Conservation (phyloP, 495 filamentous ascomycete genomes). For the Penicillium fimorum region DNA sequence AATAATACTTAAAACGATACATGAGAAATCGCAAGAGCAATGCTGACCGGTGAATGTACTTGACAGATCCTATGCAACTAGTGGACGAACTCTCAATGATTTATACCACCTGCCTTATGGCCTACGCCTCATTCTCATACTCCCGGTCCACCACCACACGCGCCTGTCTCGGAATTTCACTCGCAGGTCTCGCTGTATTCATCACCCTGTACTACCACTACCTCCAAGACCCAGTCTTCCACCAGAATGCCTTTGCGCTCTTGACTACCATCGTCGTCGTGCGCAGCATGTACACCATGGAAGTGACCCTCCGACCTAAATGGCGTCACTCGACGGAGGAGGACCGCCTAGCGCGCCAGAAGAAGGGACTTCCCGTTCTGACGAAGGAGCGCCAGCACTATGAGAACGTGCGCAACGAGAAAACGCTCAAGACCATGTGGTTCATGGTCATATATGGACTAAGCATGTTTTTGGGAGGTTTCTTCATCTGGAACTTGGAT, state of each 20-base stretch:
- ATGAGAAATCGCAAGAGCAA: not conserved
- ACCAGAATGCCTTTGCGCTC: conserved; percentile 83
- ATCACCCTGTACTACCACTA: conserved; percentile 94
- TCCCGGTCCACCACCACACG: conserved; percentile 55
- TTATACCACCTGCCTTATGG: conserved; percentile 94
- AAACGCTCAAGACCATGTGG: conserved; percentile 73
- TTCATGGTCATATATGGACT: conserved; percentile 69
- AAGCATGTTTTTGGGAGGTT: conserved; percentile 76
- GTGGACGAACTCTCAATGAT: conserved; percentile 98
- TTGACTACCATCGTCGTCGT: conserved; percentile 77
- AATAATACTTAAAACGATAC: not conserved
- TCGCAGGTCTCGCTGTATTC: conserved; percentile 65
- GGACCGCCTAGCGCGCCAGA: conserved; percentile 39
- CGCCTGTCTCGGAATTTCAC: conserved; percentile 55
- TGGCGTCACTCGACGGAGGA: conserved; percentile 46
- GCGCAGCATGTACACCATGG: conserved; percentile 89
- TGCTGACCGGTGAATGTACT: conserved; percentile 16
- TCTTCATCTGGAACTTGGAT: conserved; percentile 84
- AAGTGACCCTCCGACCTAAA: conserved; percentile 65
- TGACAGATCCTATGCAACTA: conserved; percentile 90
- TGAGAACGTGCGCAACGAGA: conserved; percentile 53
- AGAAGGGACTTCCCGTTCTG: conserved; percentile 40
- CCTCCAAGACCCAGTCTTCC: conserved; percentile 87
- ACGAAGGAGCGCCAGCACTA: conserved; percentile 44
- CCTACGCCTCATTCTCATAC: conserved; percentile 82